A percentile compares a stretch with the other conserved stretches of the same genome.
phyloP scores from a whole-genome alignment of 1,139 yeast genomes.

The Pichia sp. region DNA sequence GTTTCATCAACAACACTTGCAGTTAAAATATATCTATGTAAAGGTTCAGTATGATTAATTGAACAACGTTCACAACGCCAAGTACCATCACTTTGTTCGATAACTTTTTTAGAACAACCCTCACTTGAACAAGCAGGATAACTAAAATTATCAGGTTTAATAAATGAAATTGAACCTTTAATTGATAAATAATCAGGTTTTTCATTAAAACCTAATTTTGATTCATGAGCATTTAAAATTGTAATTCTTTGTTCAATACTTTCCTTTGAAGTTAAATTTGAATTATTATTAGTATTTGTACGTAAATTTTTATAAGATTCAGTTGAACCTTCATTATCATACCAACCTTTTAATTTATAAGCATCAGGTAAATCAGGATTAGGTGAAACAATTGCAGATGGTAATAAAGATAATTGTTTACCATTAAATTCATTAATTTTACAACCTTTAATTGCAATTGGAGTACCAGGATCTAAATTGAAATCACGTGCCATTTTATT shows the following conservation, averaged over 20 bases:
- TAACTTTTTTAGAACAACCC: conserved; percentile 78
- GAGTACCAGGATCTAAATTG: conserved; percentile 66
- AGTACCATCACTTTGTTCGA: conserved; percentile 62
- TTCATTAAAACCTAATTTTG: conserved; percentile 66
- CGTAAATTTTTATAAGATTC: conserved; percentile 61
- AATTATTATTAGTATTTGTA: conserved; percentile 31
- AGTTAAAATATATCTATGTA: conserved; percentile 71
- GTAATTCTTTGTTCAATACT: conserved; percentile 47
- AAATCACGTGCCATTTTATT: conserved; percentile 80
- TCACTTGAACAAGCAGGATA: conserved; percentile 86
- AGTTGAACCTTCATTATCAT: conserved; percentile 66
- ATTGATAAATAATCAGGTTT: conserved; percentile 72
- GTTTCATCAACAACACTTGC: conserved; percentile 69
- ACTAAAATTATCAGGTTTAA: conserved; percentile 69
- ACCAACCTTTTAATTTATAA: conserved; percentile 90
- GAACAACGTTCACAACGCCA: conserved; percentile 97
- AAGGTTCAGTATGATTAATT: conserved; percentile 58
- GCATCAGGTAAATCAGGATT: conserved; percentile 92
- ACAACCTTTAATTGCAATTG: conserved; percentile 88
- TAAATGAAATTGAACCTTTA: conserved; percentile 66
- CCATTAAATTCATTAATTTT: conserved; percentile 89
- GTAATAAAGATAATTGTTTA: conserved; percentile 73
- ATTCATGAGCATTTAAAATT: conserved; percentile 60
- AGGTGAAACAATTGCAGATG: conserved; percentile 64
- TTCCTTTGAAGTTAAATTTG: conserved; percentile 26